Conservation (phyloP, 2,329 filamentous ascomycete species). For the Aciculosporium take region DNA sequence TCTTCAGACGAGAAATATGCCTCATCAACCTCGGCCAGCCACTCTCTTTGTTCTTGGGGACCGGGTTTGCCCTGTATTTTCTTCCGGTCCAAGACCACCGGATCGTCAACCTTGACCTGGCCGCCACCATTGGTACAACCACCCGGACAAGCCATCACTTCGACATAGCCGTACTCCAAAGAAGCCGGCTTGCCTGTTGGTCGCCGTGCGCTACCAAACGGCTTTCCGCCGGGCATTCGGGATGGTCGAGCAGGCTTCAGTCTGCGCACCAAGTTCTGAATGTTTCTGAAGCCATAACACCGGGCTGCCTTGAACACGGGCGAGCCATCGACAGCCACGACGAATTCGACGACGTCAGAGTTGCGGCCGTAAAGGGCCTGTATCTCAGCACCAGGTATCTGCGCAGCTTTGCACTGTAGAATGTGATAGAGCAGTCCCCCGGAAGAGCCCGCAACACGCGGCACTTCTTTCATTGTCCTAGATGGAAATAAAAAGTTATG, state of each 20-base stretch:
- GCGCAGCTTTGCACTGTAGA: constrained; percentile 57
- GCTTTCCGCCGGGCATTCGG: constrained; percentile 63
- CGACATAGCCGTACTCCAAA: constrained; percentile 77
- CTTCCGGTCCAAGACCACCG: constrained; percentile 39
- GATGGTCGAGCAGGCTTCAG: constrained; percentile 69
- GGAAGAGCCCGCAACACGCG: constrained; percentile 56
- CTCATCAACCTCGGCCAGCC: constrained; percentile 71
- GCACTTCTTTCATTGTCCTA: constrained; percentile 27
- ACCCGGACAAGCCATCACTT: constrained; percentile 98
- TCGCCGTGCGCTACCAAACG: constrained; percentile 40
- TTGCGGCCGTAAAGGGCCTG: constrained; percentile 67
- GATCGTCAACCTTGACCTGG: constrained; percentile 82
- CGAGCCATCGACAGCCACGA: constrained; percentile 43
- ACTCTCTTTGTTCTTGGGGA: constrained; percentile 70
- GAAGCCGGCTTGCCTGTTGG: constrained; percentile 32
- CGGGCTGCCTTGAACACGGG: constrained; percentile 66
- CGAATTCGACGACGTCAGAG: constrained; percentile 78
- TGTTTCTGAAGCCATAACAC: constrained; percentile 96
- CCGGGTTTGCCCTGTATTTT: constrained; percentile 42
- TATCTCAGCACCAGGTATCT: constrained; percentile 58
- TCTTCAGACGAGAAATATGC: constrained; percentile 74
- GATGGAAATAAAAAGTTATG: constrained; percentile 60
- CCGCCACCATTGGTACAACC: constrained; percentile 96
- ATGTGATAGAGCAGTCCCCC: constrained; percentile 83
- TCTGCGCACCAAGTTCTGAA: constrained; percentile 90